Base-by-base conservation (phyloP, 192 early-diverging fungal genomes). In the Coemansia sp. region DNA sequence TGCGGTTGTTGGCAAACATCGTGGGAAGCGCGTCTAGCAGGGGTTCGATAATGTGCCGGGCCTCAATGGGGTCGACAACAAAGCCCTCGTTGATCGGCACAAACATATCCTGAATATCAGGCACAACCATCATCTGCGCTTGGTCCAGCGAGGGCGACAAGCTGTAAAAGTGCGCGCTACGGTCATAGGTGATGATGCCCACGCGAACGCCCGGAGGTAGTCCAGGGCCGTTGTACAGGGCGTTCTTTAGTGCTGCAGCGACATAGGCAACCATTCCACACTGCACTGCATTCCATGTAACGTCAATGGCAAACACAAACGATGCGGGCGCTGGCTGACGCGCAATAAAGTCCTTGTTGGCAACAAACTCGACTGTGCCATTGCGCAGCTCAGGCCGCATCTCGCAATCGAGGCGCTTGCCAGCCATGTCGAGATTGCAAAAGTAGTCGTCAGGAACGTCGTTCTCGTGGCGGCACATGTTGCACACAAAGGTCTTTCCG, bases 231-330 rank as follows among this genome's bases (percentile, higher is more conserved):
- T 78, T 80, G 78, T 92, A 96, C 11, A 98, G 69, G 3, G 91
- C 84, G 30, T 86, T 75, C 61, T 86, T 86, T 61, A 99, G 83
- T 0, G 90, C 85, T 21, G 88, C 67, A 5, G 91, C 90, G 38
- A 87, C 86, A 65, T 85, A 73, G 6, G 70, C 74, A 33, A 98
- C 81, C 88, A 97, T 86, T 10, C 96, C 96, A 58, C 87, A 94
- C 70, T 94, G 90, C 13, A 96, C 85, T 1, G 95, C 85, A 64
- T 84, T 91, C 88, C 89, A 94, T 3, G 94, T 93, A 21, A 99
- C 96, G 85, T 99, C 97, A 53, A 99, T 93, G 6, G 91, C 94
- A 91, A 98, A 96, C 35, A 99, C 85, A 72, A 93, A 92, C 3
- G 89, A 86, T 4, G 90, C 76, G 9, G 94, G 90, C 39, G 69